Evolutionary conservation across 148 eudicot species (phyloP), one percentile per base, ranked within the genome.

Genomic region (Amaranthus hypochondriacus): DNA sequence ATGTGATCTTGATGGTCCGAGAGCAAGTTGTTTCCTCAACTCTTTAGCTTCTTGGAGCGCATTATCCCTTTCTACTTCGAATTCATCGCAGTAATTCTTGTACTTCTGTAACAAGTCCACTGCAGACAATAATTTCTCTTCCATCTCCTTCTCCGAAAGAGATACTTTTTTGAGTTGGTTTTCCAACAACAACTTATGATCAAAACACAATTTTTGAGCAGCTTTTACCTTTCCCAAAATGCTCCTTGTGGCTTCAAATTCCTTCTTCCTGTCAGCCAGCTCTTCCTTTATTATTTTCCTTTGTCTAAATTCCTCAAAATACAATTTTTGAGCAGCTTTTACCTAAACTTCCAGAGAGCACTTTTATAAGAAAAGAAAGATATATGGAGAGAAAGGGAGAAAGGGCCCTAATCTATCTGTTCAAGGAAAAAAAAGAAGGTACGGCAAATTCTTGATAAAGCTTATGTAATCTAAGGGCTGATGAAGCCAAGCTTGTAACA

Each of bases 101-200:
- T 84, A 88, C 73, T 80, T 84, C 52, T 89, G 80, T 76, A 92
- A 79, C 73, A 84, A 71, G 48, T 83, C 86, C 68, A 83, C 90
- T 61, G 92, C 92, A 51, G 91, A 83, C 63, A 83, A 64, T 56
- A 91, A 71, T 73, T 89, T 91, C 70, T 88, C 84, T 71, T 89
- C 89, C 80, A 91, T 69, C 70, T 82, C 89, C 64, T 82, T 75
- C 47, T 87, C 84, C 68, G 74, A 73, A 61, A 52, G 11, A 43
- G 54, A 47, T 12, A 48, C 48, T 56, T 74, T 71, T 58, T 83
- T 82, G 58, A 89, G 76, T 82, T 85, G 84, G 72, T 56, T 73
- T 59, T 91, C 90, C 59, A 94, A 77, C 43, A 77, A 83, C 72
- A 80, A 68, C 74, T 83, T 86, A 70, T 86, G 82, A 75, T 83